Evolutionary conservation across 108 stramenopile genomes (phyloP).

Genomic region (Cyclostephanos invisitatus): DNA sequence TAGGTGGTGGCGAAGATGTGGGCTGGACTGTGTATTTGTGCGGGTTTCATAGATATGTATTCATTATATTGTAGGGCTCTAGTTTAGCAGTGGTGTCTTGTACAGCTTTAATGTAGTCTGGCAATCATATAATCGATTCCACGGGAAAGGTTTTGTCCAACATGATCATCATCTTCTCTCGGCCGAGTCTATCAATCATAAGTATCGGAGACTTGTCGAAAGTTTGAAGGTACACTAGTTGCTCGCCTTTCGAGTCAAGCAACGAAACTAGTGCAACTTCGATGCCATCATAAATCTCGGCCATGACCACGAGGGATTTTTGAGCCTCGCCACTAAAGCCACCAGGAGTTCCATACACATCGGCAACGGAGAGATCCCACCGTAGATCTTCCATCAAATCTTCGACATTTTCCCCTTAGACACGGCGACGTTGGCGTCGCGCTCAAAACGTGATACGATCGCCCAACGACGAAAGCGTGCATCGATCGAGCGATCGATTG

Average conservation of each 20-base stretch:
- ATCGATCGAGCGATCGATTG: too few relatives aligned
- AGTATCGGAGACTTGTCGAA: constrained; percentile 73
- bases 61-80: too few relatives aligned
- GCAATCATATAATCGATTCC: too few relatives aligned
- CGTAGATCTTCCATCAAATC: constrained; percentile 54
- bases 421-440: too few relatives aligned
- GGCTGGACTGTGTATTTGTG: too few relatives aligned
- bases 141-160: too few relatives aligned
- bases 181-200: constrained; percentile 72
- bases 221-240: constrained; percentile 34
- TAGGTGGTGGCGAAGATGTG: too few relatives aligned
- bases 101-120: too few relatives aligned
- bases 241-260: constrained; percentile 36
- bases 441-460: too few relatives aligned
- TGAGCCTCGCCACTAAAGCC: constrained; percentile 35
- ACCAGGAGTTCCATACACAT: constrained; percentile 43
- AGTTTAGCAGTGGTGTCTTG: too few relatives aligned
- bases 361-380: constrained; percentile 60
- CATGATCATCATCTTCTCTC: constrained; percentile 57
- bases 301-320: constrained; percentile 32
- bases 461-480: too few relatives aligned
- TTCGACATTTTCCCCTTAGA: constrained; percentile 39
- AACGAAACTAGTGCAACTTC: constrained; percentile 43
- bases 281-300: constrained; percentile 39
- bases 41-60: too few relatives aligned